Conservation (phyloP, 768 basidiomycete genomes). For the Boletus coccyginus region DNA sequence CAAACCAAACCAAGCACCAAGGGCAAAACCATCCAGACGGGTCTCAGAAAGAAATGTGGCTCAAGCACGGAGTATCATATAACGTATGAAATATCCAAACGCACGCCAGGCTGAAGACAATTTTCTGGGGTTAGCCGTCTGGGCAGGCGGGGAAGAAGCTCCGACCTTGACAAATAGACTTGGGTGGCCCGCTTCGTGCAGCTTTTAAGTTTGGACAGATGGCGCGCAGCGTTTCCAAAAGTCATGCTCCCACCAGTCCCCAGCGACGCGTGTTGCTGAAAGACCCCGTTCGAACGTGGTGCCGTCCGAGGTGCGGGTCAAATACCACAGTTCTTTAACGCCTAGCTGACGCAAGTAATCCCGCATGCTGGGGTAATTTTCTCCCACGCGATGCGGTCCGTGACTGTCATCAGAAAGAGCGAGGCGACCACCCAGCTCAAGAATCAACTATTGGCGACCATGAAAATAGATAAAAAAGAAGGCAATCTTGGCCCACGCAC, state of each 20-base stretch:
- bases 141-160: constrained; percentile 16
- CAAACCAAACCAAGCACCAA: constrained; percentile 1
- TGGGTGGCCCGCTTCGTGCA: constrained; percentile 5
- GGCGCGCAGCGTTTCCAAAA: constrained; percentile 48
- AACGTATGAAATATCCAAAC: constrained; percentile 18
- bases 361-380: constrained; percentile 71
- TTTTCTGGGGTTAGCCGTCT: constrained; percentile 11
- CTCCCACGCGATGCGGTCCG: constrained; percentile 81
- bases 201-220: constrained; percentile 14
- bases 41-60: constrained; percentile 7
- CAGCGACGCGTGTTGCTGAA: constrained; percentile 43
- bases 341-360: constrained; percentile 63
- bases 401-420: constrained; percentile 96
- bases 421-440: constrained; percentile 66
- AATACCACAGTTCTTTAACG: constrained; percentile 64
- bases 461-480: constrained; percentile 7
- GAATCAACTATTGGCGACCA: constrained; percentile 55
- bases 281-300: constrained; percentile 33
- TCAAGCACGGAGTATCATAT: constrained; percentile 1
- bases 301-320: constrained; percentile 38
- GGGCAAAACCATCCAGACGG: neutral
- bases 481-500: constrained; percentile 42
- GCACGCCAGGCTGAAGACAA: constrained; percentile 6
- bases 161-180: constrained; percentile 21
- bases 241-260: constrained; percentile 54